Conservation (phyloP, 2,329 filamentous ascomycete species). For the Monosporascus sp. region DNA sequence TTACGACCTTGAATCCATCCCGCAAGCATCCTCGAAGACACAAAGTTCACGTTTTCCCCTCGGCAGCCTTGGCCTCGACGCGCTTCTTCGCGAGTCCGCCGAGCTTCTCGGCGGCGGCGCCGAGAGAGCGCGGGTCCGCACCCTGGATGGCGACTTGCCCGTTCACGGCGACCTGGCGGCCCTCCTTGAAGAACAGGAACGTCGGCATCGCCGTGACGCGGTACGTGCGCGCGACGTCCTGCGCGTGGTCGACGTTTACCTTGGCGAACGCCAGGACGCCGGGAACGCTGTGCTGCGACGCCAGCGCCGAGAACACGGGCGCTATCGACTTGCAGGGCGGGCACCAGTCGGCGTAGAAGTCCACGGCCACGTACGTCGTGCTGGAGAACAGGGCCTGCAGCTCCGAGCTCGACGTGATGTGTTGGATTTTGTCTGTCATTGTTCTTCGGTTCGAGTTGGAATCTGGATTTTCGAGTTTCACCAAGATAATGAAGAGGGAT, state of each 20-base stretch:
- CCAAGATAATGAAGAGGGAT: too few relatives aligned
- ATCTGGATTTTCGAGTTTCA: too few relatives aligned
- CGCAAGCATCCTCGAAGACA: neutral
- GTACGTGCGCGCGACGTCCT: slow-evolving; percentile 45
- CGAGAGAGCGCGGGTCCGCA: slow-evolving; percentile 27
- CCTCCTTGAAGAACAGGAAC: slow-evolving; percentile 56
- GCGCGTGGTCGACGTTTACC: slow-evolving; percentile 53
- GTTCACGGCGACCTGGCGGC: slow-evolving; percentile 38
- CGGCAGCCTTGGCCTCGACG: slow-evolving; percentile 17
- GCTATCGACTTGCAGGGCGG: slow-evolving; percentile 57
- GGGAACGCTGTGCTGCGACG: slow-evolving; percentile 33
- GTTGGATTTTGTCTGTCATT: slow-evolving; percentile 19
- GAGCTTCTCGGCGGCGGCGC: slow-evolving; percentile 32
- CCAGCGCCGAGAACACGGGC: slow-evolving; percentile 47
- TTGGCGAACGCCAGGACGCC: slow-evolving; percentile 50
- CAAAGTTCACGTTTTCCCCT: neutral
- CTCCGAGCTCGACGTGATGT: slow-evolving; percentile 39
- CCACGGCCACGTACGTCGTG: slow-evolving; percentile 48
- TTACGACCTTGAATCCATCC: neutral
- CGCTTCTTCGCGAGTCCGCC: slow-evolving; percentile 31
- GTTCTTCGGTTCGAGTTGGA: neutral
- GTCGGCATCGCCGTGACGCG: slow-evolving; percentile 53
- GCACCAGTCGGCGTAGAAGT: slow-evolving; percentile 59
- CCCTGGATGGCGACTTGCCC: slow-evolving; percentile 32
- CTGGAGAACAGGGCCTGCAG: slow-evolving; percentile 44